Evolutionary conservation across 176 grass and related monocot genomes (phyloP).

Genomic region (Carex pumila): DNA sequence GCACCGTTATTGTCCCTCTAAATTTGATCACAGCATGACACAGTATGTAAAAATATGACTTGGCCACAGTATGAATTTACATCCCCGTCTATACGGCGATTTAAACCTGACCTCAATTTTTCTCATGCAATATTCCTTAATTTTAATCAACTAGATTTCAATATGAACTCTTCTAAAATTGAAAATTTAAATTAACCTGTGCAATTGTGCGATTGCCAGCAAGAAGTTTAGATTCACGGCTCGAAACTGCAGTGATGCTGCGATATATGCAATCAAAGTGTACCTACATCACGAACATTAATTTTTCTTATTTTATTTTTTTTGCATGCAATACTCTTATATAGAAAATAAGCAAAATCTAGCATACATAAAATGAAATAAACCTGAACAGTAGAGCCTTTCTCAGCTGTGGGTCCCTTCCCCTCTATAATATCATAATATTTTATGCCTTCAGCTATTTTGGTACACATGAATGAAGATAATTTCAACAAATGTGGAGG

Average conservation of each 20-base stretch:
- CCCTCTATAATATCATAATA: constrained; percentile 87
- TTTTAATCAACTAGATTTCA: background rate
- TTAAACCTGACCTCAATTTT: background rate
- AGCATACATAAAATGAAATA: background rate
- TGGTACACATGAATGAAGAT: background rate
- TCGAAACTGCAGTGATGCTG: constrained; percentile 72
- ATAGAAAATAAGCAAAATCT: background rate
- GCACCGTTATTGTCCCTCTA: too few species aligned
- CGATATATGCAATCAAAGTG: constrained; percentile 90
- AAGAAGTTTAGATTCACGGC: constrained; percentile 88
- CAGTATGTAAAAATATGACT: too few species aligned
- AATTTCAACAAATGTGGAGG: background rate
- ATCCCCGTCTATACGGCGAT: background rate
- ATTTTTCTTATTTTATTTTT: background rate
- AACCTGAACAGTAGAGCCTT: constrained; percentile 67
- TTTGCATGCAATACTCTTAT: background rate
- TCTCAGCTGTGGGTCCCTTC: constrained; percentile 57
- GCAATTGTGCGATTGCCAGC: constrained; percentile 83
- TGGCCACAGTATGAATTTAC: too few species aligned
- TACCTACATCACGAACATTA: constrained; percentile 36
- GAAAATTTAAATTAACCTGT: constrained; percentile 48
- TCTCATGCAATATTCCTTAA: background rate
- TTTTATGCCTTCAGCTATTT: constrained; percentile 72
- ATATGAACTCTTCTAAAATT: background rate
- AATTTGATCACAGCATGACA: too few species aligned